A percentile compares a stretch with the other conserved stretches of the same genome.
Conservation (phyloP, 2,329 filamentous ascomycete species). For the Emmonsia crescens region DNA sequence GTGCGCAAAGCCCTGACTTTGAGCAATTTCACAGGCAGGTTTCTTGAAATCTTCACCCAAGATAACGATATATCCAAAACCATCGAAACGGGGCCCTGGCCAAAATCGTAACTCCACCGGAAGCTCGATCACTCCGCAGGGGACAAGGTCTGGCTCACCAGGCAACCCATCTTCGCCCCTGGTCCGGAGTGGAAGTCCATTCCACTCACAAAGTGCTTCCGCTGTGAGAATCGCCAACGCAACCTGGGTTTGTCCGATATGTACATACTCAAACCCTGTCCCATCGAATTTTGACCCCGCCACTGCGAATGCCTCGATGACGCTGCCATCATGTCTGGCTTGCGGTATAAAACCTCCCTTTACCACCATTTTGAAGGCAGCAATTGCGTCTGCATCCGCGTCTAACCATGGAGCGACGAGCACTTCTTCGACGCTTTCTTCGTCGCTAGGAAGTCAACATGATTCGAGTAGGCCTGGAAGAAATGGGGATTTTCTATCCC, state of each 20-base stretch:
- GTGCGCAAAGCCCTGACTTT: conserved; percentile 12
- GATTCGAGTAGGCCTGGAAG: not conserved
- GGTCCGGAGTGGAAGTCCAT: conserved; percentile 21
- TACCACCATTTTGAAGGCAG: conserved; percentile 72
- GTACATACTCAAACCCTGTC: conserved; percentile 85
- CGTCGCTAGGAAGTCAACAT: conserved; percentile 1
- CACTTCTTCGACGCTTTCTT: conserved; percentile 4
- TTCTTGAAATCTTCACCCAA: conserved; percentile 94
- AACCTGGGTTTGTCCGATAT: conserved; percentile 94
- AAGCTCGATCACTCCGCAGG: not conserved
- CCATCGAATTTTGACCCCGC: conserved; percentile 87
- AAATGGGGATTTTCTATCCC: not conserved
- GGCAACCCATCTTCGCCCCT: conserved; percentile 22
- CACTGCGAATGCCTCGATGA: conserved; percentile 66
- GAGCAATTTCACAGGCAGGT: conserved; percentile 50
- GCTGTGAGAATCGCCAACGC: conserved; percentile 41
- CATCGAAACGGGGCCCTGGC: conserved; percentile 28
- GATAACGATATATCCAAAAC: conserved; percentile 75
- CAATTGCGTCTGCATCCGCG: conserved; percentile 63
- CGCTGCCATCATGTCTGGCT: conserved; percentile 74
- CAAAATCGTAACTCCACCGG: not conserved
- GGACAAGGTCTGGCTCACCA: conserved; percentile 20
- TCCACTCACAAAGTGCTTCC: conserved; percentile 24
- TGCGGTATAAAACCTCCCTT: conserved; percentile 90
- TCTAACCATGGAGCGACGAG: conserved; percentile 34